phyloP scores from a whole-genome alignment of 306 rosid genomes.

The Biancaea sappan region DNA sequence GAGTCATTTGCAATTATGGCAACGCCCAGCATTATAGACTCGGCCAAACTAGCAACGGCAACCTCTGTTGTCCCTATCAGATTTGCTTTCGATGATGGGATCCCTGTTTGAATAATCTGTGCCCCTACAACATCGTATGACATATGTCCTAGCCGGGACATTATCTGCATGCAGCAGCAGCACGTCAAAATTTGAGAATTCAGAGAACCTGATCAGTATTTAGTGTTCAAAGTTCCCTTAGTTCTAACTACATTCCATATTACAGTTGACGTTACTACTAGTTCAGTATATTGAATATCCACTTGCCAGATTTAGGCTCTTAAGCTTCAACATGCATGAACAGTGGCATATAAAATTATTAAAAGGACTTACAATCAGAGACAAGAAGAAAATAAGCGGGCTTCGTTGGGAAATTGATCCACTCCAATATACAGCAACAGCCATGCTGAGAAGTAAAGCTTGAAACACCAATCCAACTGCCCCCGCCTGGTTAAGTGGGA shows the following conservation, averaged over 20 bases:
- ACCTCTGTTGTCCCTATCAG: conserved; percentile 96
- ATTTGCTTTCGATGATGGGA: conserved; percentile 97
- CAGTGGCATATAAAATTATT: not conserved
- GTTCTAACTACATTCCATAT: conserved; percentile 12
- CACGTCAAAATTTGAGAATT: conserved; percentile 8
- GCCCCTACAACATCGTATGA: conserved; percentile 94
- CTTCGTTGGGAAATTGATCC: conserved; percentile 74
- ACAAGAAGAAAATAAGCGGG: conserved; percentile 78
- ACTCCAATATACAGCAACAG: conserved; percentile 86
- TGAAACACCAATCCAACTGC: conserved; percentile 93
- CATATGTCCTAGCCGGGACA: conserved; percentile 97
- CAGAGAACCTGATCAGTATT: not conserved
- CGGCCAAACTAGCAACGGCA: conserved; percentile 97
- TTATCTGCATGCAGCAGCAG: conserved; percentile 57
- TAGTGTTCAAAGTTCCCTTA: not conserved
- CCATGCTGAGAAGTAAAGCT: conserved; percentile 87
- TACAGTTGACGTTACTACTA: conserved; percentile 23
- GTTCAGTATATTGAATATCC: not conserved
- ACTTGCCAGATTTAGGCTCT: not conserved
- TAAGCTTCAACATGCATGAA: conserved; percentile 16
- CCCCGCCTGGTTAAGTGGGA: conserved; percentile 72
- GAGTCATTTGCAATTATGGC: conserved; percentile 87
- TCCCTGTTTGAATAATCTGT: conserved; percentile 93
- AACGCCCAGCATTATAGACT: conserved; percentile 86
- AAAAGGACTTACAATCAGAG: conserved; percentile 76